Conservation (phyloP, 2,329 filamentous ascomycete genomes). For the Tolypocladium amazonense region DNA sequence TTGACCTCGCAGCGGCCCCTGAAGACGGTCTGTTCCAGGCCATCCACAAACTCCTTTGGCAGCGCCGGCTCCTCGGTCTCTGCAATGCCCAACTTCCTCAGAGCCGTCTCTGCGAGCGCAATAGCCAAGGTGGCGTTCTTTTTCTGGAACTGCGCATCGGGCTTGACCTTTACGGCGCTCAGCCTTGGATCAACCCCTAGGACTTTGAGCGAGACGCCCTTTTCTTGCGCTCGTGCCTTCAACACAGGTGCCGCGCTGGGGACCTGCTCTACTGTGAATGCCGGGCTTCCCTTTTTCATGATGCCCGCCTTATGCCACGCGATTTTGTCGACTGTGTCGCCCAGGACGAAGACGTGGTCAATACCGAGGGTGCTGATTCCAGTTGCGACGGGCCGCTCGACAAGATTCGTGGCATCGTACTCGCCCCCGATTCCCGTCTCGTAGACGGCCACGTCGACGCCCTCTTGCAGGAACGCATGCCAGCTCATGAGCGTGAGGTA, state of each 20-base stretch:
- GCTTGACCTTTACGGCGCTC: slow-evolving; percentile 33
- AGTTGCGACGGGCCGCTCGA: slow-evolving; percentile 44
- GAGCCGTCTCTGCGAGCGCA: slow-evolving; percentile 37
- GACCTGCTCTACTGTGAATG: slow-evolving; percentile 47
- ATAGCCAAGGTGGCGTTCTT: slow-evolving; percentile 45
- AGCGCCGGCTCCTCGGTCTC: slow-evolving; percentile 25
- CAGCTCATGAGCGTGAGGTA: slow-evolving; percentile 57
- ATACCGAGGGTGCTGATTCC: slow-evolving; percentile 58
- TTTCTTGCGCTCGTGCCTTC: slow-evolving; percentile 39
- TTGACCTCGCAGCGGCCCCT: slow-evolving; percentile 67
- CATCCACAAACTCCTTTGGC: slow-evolving; percentile 55
- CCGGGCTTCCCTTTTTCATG: slow-evolving; percentile 48
- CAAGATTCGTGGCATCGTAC: slow-evolving; percentile 58
- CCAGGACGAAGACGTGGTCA: slow-evolving; percentile 55
- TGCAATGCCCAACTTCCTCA: slow-evolving; percentile 31
- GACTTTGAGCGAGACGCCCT: slow-evolving; percentile 33
- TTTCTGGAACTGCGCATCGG: slow-evolving; percentile 47
- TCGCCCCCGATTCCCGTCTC: slow-evolving; percentile 60
- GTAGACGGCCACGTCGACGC: slow-evolving; percentile 51
- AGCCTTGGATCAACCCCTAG: slow-evolving; percentile 37
- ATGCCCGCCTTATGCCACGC: slow-evolving; percentile 69
- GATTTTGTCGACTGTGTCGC: slow-evolving; percentile 52
- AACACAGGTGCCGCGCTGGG: slow-evolving; percentile 34
- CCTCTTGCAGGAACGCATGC: slow-evolving; percentile 54
- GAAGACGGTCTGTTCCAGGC: slow-evolving; percentile 65